Evolutionary conservation across 257 asterid species (phyloP).

Genomic region (Rubia yunnanensis): DNA sequence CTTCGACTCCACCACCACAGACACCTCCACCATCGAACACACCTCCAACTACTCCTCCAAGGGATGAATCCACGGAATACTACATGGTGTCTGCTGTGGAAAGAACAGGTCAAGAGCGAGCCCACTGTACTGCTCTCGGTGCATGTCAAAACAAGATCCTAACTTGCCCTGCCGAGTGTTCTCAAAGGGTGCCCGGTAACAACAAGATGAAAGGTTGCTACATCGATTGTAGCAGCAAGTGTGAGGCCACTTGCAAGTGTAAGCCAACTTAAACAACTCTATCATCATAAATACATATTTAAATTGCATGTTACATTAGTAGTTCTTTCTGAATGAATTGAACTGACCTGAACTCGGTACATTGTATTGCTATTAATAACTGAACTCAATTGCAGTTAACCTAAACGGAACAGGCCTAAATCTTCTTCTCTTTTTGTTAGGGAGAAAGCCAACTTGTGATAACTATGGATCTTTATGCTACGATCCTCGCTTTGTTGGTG

Average conservation of each 20-base stretch:
- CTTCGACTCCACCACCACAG: background rate
- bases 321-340: no score
- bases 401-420: background rate
- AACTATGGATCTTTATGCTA: conserved; percentile 60
- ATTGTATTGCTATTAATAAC: no score
- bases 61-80: conserved; percentile 24
- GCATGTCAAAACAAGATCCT: conserved; percentile 35
- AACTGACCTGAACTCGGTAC: no score
- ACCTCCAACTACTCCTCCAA: background rate
- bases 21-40: background rate
- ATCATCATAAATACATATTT: no score
- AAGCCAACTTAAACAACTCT: no score
- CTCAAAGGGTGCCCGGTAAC: conserved; percentile 47
- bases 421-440: conserved; percentile 19
- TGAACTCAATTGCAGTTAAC: no score
- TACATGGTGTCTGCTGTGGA: conserved; percentile 22
- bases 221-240: conserved; percentile 51
- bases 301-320: no score
- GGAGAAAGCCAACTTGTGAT: conserved; percentile 59
- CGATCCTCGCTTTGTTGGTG: conserved; percentile 75
- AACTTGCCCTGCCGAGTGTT: conserved; percentile 49
- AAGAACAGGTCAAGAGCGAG: conserved; percentile 37
- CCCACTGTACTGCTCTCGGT: no score
- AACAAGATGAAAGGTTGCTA: conserved; percentile 62
- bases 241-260: conserved; percentile 66